phyloP scores from a whole-genome alignment of 2,329 filamentous ascomycete species.

The Aspergillus quadrilineatus region DNA sequence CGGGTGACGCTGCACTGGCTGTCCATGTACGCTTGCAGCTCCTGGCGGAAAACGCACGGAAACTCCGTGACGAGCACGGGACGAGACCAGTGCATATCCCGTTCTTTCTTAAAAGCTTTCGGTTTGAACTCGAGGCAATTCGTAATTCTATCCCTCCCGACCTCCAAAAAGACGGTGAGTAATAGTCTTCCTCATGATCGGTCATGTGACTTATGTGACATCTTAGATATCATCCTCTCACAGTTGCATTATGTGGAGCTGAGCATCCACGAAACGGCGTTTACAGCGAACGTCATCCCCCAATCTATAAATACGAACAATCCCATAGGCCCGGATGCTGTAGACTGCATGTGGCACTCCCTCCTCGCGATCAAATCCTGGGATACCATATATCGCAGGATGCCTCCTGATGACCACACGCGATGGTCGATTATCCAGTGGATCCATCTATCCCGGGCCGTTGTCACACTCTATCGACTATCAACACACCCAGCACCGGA shows the following conservation, averaged over 20 bases:
- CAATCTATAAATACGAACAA: neutral
- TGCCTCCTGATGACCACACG: neutral
- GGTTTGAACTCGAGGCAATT: neutral
- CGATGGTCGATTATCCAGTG: neutral
- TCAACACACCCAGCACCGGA: neutral
- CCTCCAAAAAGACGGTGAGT: neutral
- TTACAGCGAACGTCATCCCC: neutral
- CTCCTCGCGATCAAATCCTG: neutral
- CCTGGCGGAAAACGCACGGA: neutral
- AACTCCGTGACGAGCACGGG: neutral
- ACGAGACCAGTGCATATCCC: neutral
- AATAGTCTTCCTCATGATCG: neutral
- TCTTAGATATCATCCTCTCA: neutral
- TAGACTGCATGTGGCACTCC: neutral
- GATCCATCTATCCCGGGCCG: neutral
- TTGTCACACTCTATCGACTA: neutral
- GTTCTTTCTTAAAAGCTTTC: neutral
- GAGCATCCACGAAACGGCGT: neutral
- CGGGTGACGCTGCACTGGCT: neutral
- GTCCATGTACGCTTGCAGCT: neutral
- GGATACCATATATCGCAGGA: neutral
- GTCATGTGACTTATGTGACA: neutral
- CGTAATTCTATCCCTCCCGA: neutral
- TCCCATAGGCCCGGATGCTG: neutral
- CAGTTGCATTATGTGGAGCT: slow-evolving; percentile 2